Evolutionary conservation across 1,139 yeast genomes (phyloP).

Genomic region (Zygosaccharomyces pseudobailii): DNA sequence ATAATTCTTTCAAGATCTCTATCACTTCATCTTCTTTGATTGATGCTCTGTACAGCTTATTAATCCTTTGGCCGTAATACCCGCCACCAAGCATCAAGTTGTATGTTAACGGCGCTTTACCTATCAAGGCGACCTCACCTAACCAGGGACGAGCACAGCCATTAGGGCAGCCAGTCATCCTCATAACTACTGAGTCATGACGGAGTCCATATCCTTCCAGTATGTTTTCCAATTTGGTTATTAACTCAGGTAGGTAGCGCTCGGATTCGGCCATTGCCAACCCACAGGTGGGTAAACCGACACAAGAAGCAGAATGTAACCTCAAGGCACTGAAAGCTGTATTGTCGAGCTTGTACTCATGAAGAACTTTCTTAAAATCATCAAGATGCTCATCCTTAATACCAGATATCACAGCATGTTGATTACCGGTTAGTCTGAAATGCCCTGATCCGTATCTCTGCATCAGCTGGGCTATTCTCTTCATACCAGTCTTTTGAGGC

Average conservation of each 20-base stretch:
- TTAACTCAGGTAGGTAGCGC: constrained; percentile 82
- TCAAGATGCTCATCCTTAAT: constrained; percentile 65
- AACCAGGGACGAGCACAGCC: constrained; percentile 99
- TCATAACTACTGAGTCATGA: constrained; percentile 91
- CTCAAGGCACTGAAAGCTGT: constrained; percentile 79
- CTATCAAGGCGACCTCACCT: constrained; percentile 93
- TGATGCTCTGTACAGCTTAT: constrained; percentile 84
- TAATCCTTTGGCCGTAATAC: constrained; percentile 86
- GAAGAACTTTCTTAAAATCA: constrained; percentile 57
- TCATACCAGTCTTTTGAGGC: constrained; percentile 86
- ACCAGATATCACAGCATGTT: constrained; percentile 76
- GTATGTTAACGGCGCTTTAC: constrained; percentile 91
- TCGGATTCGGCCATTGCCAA: constrained; percentile 98
- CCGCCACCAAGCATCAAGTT: constrained; percentile 97
- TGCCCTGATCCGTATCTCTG: constrained; percentile 56
- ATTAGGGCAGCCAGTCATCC: constrained; percentile 99
- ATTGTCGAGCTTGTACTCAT: constrained; percentile 77
- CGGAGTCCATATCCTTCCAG: constrained; percentile 90
- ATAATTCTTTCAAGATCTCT: constrained; percentile 70
- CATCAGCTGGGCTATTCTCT: constrained; percentile 69
- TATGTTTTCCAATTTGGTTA: constrained; percentile 74
- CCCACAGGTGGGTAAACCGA: constrained; percentile 98
- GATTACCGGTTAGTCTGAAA: constrained; percentile 94
- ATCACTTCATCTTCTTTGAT: constrained; percentile 88
- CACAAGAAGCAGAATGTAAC: constrained; percentile 93